Evolutionary conservation across 768 basidiomycete genomes (phyloP), one percentile per base, ranked within the genome.

Genomic region (Macrolepiota fuliginosa): DNA sequence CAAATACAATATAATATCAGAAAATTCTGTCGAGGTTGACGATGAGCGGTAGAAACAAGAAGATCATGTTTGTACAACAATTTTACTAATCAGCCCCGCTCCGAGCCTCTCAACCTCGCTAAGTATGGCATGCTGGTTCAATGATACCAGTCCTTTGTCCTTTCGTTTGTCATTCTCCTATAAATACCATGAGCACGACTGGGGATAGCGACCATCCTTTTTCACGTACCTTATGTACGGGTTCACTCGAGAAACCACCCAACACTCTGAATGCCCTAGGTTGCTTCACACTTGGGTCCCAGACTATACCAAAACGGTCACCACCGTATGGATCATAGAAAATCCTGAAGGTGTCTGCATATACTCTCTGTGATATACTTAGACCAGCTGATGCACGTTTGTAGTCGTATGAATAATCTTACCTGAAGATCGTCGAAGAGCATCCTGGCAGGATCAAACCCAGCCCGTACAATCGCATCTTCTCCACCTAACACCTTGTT

Each of bases 261-360:
- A 95, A 77, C 6, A 94, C 92, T 63, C 90, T 86, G 79, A 96
- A 94, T 4, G 86, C 80, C 50, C 88, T 77, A 0, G 84, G 73
- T 25, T 81, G 75, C 59, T 81, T 82, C 36, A 92, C 74, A 13
- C 78, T 79, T 5, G 92, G 89, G 67, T 96, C 91, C 93, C 94
- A 98, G 1, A 97, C 87, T 0, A 82, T 87, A 5, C 92, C 95
- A 55, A 95, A 89, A 36, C 78, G 77, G 60, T 84, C 78, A 0
- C 95, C 94, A 12, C 97, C 97, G 36, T 86, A 81, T 0, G 83
- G 77, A 65, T 98, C 96, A 66, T 86, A 85, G 79, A 98, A 99
- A 40, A 96, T 79, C 61, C 91, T 84, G 64, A 92, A 82, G 0
- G 89, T 89, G 63, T 92, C 89, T 1, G 83, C 78, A 69, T 93